Percentiles rank a stretch among this genome's conserved stretches.
phyloP scores from a whole-genome alignment of 768 basidiomycete species.

The Boletus bicolor region DNA sequence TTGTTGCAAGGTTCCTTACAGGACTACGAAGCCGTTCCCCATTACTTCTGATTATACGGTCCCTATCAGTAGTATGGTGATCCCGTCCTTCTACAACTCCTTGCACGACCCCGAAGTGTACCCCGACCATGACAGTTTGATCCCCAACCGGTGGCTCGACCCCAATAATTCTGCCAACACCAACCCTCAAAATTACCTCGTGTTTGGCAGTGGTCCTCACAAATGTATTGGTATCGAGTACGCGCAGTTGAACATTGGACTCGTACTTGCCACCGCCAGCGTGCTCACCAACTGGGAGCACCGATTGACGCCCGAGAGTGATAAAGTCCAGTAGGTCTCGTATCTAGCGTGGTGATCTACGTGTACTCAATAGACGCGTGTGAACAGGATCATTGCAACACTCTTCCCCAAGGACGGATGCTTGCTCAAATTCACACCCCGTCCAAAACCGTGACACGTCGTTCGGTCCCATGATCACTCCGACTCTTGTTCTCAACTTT shows the following conservation, averaged over 20 bases:
- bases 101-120: constrained; percentile 87
- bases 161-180: constrained; percentile 69
- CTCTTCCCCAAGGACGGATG: constrained; percentile 96
- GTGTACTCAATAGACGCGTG: neutral
- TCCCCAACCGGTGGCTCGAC: constrained; percentile 93
- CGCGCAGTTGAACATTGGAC: constrained; percentile 84
- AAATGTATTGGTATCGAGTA: constrained; percentile 92
- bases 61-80: constrained; percentile 89
- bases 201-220: constrained; percentile 93
- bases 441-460: constrained; percentile 30
- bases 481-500: neutral
- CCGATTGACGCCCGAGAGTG: constrained; percentile 70
- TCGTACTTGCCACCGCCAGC: constrained; percentile 81
- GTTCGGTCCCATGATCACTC: neutral
- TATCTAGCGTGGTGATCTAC: neutral
- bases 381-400: constrained; percentile 83
- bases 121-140: constrained; percentile 78
- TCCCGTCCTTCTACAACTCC: constrained; percentile 90
- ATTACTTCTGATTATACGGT: constrained; percentile 91
- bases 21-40: constrained; percentile 84
- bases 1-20: constrained; percentile 80
- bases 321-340: constrained; percentile 73
- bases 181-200: constrained; percentile 93
- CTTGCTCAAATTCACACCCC: constrained; percentile 71
- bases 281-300: constrained; percentile 86